Evolutionary conservation across 225 moss, liverwort and hornwort genomes (phyloP).

Genomic region (Pleurozium schreberi): DNA sequence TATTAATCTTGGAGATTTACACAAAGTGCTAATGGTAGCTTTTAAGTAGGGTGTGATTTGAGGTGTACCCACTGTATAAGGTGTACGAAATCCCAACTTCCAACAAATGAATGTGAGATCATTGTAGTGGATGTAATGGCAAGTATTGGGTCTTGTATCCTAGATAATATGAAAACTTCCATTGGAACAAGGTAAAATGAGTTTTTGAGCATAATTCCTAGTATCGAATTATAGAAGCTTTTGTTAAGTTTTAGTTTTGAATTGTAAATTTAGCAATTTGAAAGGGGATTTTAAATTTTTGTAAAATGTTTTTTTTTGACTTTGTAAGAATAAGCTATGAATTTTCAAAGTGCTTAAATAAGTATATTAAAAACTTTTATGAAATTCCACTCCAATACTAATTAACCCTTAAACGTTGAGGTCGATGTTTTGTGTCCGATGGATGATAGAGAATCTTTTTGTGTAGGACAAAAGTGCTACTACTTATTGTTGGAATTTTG

Average conservation of each 20-base stretch:
- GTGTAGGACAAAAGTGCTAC: no score
- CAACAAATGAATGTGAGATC: not conserved
- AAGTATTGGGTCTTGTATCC: not conserved
- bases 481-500: no score
- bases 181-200: not conserved
- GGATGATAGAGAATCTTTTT: no score
- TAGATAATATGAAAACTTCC: fast-evolving
- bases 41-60: not conserved
- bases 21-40: not conserved
- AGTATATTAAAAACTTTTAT: not conserved
- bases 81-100: not conserved
- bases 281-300: not conserved
- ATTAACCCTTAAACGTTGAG: no score
- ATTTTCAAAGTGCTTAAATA: not conserved
- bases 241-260: not conserved
- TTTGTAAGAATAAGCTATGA: not conserved
- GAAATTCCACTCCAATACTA: not conserved
- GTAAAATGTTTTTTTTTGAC: not conserved
- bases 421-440: no score
- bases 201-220: not conserved
- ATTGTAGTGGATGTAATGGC: not conserved
- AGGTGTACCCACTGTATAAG: not conserved
- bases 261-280: not conserved
- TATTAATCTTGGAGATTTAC: not conserved
- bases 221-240: not conserved